Evolutionary conservation across 352 stramenopile species (phyloP), one percentile per base, ranked within the genome.

Genomic region (Halophytophthora polymorphica): DNA sequence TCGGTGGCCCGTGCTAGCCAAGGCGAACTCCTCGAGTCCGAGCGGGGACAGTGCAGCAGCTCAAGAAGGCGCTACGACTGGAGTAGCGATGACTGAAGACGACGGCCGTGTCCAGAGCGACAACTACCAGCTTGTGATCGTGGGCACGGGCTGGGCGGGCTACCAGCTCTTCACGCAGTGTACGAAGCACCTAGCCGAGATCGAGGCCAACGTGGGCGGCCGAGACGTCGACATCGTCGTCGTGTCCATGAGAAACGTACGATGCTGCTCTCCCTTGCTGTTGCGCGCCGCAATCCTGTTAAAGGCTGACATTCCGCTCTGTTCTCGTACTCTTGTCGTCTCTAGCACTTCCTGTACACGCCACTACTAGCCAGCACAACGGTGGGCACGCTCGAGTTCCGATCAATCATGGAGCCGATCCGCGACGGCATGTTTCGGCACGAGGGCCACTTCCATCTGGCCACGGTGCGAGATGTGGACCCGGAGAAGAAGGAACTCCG

Each of bases 331-430:
- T 25, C 7, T 39, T 48, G 36, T 44, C n/a, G n/a, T n/a, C n/a
- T n/a, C n/a, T n/a, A 90, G 77, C 96, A 99, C 65, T 98, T 98
- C 66, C 57, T 98, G 42, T 99, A 99, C 78, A 99, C 96, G 21
- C 96, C 96, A n/a, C 65, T 99, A 46, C 73, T 98, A 6, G 93
- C 96, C 6, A 96, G 75, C 33, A 98, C 93, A 29, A 97, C 95
- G 2, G 88, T 96, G 8, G 90, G 79, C 0, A 99, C 96, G 19
- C 77, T 99, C 22, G 96, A 99, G 75, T 99, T 98, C 72, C 90
- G 96, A 8, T 93, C 80, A 29, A 98, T 98, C 59, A 89, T 97
- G 59, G 96, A 99, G 68, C 95, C 95, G 12, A 75, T 98, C 23
- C 87, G 96, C 3, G 96, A 88, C 47, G 77, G 61, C 31, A 71